Evolutionary conservation across 768 basidiomycete genomes (phyloP), one percentile per base, ranked within the genome.

Genomic region (Tylopilus felleus): DNA sequence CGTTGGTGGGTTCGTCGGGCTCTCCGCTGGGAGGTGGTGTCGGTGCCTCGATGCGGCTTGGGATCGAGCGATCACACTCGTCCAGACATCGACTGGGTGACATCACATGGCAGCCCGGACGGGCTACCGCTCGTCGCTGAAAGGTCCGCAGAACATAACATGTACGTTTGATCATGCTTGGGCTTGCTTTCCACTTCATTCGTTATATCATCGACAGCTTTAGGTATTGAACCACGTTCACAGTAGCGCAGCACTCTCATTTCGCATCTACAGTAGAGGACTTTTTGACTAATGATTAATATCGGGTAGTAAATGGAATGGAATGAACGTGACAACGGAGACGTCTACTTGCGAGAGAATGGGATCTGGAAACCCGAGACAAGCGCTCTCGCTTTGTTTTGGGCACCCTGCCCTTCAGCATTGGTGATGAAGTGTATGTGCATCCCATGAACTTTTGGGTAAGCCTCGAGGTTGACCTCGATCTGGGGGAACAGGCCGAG

Each of bases 401-500:
- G 90, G 8, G 95, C 95, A 13, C 92, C 92, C n/a, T 85, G 72
- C 0, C 96, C 96, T 42, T 77, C 76, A 5, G 90, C 89, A 66
- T 88, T 93, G 21, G 96, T 98, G 53, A 94, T 79, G 67, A 96
- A 94, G 68, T 95, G 90, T 35, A 99, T 85, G 66, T 98, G 90
- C 82, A 99, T 91, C 19, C 96, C 96, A 64, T 86, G 87, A 43
- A 82, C 68, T 59, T 81, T 82, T 6, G 93, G 92, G 68, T 98
- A 99, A 27, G 89, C 73, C 65, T 98, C 95, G 40, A 88, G 71
- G 68, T 97, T 97, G 70, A 93, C 86, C 74, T 98, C 96, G 52
- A 98, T 88, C 73, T 96, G 91, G 1, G 96, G 96, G 77, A 98
- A 99, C 62, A 95, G 79, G 8, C 80, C 84, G 80, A 99, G 87